These are phyloP conservation scores for Neurospora sp. DNA, from an alignment of 495 filamentous ascomycete genomes.

Conservation along the genomic window DNA sequence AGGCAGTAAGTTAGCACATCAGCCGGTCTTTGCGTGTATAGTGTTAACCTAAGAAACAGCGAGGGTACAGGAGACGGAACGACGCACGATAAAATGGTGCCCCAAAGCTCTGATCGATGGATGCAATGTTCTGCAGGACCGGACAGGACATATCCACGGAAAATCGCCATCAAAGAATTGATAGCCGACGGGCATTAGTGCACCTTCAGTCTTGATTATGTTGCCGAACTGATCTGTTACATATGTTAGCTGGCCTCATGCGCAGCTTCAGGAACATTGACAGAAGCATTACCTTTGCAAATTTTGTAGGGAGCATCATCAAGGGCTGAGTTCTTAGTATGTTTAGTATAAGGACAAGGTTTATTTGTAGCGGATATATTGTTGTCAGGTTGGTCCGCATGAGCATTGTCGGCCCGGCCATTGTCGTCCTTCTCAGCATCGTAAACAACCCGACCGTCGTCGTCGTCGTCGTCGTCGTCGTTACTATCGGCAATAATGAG, in stretches of 20 bases:
- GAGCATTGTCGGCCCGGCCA: neutral
- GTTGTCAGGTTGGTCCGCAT: neutral
- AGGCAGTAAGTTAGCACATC: neutral
- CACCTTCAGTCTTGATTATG: slow-evolving; percentile 7
- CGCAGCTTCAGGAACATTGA: neutral
- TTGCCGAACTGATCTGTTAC: neutral
- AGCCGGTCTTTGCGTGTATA: neutral
- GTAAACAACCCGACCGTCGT: neutral
- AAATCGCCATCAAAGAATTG: slow-evolving; percentile 3
- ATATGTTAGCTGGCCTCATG: neutral
- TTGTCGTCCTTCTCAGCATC: neutral
- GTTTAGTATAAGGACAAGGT: neutral
- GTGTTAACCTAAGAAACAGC: neutral
- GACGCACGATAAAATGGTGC: slow-evolving; percentile 18
- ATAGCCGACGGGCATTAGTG: slow-evolving; percentile 16
- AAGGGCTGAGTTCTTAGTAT: neutral
- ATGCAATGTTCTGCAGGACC: slow-evolving; percentile 16
- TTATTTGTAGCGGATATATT: neutral
- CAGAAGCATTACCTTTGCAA: slow-evolving; percentile 1
- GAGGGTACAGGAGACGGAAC: neutral
- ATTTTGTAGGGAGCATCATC: slow-evolving; percentile 2
- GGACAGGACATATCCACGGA: slow-evolving; percentile 23
- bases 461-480: neutral
- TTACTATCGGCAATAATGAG: neutral
- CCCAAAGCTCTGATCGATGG: slow-evolving; percentile 10